phyloP scores from a whole-genome alignment of 345 rosid genomes.

The Euphorbia lathyris region DNA sequence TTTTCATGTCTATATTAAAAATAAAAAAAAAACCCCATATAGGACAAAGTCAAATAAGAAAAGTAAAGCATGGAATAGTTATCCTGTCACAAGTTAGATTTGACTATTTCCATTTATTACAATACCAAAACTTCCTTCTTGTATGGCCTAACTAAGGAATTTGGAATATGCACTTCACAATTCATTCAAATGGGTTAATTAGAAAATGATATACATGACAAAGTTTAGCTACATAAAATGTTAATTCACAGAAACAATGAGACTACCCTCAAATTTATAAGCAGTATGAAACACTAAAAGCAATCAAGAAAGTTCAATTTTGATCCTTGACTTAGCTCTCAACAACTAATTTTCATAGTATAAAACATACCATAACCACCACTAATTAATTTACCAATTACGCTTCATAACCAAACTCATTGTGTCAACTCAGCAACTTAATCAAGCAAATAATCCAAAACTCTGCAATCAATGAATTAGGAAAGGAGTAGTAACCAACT shows the following conservation, averaged over 20 bases:
- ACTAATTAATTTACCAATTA: neutral
- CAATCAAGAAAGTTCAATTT: neutral
- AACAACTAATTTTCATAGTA: neutral
- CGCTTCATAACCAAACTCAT: slow-evolving; percentile 6
- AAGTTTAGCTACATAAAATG: neutral
- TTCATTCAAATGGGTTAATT: neutral
- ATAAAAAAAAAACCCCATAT: neutral
- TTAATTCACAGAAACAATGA: no score
- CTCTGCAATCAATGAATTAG: neutral
- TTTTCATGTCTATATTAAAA: neutral
- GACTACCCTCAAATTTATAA: neutral
- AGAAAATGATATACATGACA: slow-evolving; percentile 9
- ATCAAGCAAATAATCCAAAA: neutral
- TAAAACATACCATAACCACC: neutral
- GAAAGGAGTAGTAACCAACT: slow-evolving; percentile 13
- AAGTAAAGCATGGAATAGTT: neutral
- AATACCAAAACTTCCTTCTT: neutral
- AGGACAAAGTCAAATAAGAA: neutral
- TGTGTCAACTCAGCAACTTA: slow-evolving; percentile 10
- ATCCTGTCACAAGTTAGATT: neutral
- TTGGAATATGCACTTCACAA: neutral
- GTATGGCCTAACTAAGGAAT: neutral
- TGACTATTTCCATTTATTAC: neutral
- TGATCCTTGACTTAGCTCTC: neutral
- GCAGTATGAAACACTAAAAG: neutral